Evolutionary conservation across 1,284 basidiomycete genomes (phyloP), one percentile per base, ranked within the genome.

Genomic region (Tausonia pullulans): DNA sequence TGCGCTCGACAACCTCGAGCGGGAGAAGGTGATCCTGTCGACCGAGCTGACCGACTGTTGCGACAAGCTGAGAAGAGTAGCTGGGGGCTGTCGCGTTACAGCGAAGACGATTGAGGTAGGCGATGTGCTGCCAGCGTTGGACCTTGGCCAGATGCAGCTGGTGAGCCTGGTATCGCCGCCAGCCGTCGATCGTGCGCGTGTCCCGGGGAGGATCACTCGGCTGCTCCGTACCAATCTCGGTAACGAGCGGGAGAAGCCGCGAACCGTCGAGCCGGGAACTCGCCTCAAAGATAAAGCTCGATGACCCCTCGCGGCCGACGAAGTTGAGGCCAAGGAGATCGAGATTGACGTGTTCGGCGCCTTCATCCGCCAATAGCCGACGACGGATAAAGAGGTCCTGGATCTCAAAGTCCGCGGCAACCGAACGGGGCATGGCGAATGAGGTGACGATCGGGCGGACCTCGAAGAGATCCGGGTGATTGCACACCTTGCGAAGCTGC

Each of bases 381-480:
- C 86, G 83, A 39, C 93, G 83, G 13, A 94, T 76, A n/a, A 97
- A 81, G 5, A 97, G 74, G 63, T 95, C 93, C 73, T 87, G 85
- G 76, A 94, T 89, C 77, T 94, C 90, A 72, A 84, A 97, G 68
- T 90, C 87, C 14, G 86, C 85, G 27, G 87, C 79, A 4, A 87
- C 90, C 39, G 90, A 88, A 44, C 84, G 83, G 49, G 82, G 77
- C 87, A 93, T 90, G 0, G 87, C 85, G 74, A 97, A 95, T 6
- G 90, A 92, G 1, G 94, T 97, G 55, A 90, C 84, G 69, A 97
- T 90, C 0, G 92, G 92, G 53, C 94, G 84, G 16, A 95, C 88
- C 76, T 98, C 95, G 74, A 98, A 97, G 39, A 98, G 80, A 73
- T 97, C 89, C 0, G 94, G 94, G 73, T 97, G 93, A 71, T 96